A percentile compares a stretch with the other conserved stretches of the same genome.
Evolutionary conservation across 192 early-diverging fungal species (phyloP).

Genomic region (Dimargaris cristalligena): DNA sequence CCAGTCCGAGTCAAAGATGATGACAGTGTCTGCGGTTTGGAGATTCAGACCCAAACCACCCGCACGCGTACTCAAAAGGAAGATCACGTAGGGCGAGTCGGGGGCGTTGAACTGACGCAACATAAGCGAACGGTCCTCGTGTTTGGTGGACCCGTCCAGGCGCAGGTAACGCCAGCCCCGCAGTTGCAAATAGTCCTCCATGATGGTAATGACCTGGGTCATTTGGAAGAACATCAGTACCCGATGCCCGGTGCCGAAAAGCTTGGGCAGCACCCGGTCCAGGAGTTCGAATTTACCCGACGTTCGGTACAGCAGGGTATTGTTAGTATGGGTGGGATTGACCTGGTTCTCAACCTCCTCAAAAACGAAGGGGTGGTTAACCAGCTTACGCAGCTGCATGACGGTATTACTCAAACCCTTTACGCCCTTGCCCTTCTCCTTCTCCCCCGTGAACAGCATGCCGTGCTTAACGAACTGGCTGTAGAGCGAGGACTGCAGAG

Average conservation of each 20-base stretch:
- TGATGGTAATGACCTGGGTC: constrained; percentile 88
- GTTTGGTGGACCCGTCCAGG: constrained; percentile 81
- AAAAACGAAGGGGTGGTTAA: constrained; percentile 98
- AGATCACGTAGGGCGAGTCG: constrained; percentile 68
- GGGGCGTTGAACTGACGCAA: constrained; percentile 69
- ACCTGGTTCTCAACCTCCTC: constrained; percentile 74
- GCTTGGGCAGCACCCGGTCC: constrained; percentile 88
- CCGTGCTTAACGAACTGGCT: constrained; percentile 71
- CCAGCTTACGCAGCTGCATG: constrained; percentile 97
- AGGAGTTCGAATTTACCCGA: constrained; percentile 95
- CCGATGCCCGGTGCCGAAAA: constrained; percentile 59
- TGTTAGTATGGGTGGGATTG: constrained; percentile 51
- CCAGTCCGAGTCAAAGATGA: constrained; percentile 98
- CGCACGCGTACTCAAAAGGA: constrained; percentile 86
- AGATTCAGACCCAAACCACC: constrained; percentile 93
- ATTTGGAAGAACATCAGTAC: constrained; percentile 71
- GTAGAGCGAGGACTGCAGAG: constrained; percentile 70
- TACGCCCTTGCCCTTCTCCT: constrained; percentile 30
- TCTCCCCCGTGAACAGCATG: constrained; percentile 44
- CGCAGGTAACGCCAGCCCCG: constrained; percentile 59
- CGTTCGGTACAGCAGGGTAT: constrained; percentile 61
- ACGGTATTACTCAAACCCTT: constrained; percentile 87
- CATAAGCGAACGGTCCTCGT: constrained; percentile 67
- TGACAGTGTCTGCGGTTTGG: constrained; percentile 94
- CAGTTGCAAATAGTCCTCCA: constrained; percentile 83